These are phyloP conservation scores for Colletotrichum tabaci DNA, from an alignment of 2,329 filamentous ascomycete species.

Conservation along the genomic window DNA sequence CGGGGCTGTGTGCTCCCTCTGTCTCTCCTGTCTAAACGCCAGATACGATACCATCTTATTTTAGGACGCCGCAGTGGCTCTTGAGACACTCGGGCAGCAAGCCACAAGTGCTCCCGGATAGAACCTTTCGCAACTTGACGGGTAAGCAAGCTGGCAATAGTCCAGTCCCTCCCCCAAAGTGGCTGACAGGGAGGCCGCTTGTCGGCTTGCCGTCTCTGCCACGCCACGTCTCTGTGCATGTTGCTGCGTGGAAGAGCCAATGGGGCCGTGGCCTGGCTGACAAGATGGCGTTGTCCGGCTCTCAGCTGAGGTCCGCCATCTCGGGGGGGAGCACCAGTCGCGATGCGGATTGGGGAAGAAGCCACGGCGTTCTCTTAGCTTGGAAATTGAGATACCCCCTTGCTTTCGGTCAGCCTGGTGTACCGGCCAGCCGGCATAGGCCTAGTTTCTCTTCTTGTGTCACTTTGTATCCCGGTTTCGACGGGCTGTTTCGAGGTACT, in stretches of 20 bases:
- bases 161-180: background rate
- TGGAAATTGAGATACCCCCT: too few relatives aligned
- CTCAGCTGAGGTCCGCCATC: slow-evolving; percentile 36
- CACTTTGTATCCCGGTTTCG: too few relatives aligned
- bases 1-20: background rate
- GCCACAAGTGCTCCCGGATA: background rate
- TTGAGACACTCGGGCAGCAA: slow-evolving; percentile 8
- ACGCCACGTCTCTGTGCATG: slow-evolving; percentile 2
- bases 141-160: background rate
- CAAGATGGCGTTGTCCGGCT: slow-evolving; percentile 11
- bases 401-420: too few relatives aligned
- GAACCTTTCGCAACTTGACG: background rate
- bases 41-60: background rate
- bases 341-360: slow-evolving; percentile 5
- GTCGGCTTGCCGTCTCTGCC: slow-evolving; percentile 7
- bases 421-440: too few relatives aligned
- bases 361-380: background rate
- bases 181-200: slow-evolving; percentile 26
- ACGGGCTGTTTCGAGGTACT: too few relatives aligned
- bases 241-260: background rate
- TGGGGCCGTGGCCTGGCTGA: background rate
- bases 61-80: background rate
- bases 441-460: too few relatives aligned
- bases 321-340: slow-evolving; percentile 12
- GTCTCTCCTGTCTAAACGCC: background rate